phyloP scores from a whole-genome alignment of 2,329 filamentous ascomycete genomes.

The Tolypocladium nubicola region DNA sequence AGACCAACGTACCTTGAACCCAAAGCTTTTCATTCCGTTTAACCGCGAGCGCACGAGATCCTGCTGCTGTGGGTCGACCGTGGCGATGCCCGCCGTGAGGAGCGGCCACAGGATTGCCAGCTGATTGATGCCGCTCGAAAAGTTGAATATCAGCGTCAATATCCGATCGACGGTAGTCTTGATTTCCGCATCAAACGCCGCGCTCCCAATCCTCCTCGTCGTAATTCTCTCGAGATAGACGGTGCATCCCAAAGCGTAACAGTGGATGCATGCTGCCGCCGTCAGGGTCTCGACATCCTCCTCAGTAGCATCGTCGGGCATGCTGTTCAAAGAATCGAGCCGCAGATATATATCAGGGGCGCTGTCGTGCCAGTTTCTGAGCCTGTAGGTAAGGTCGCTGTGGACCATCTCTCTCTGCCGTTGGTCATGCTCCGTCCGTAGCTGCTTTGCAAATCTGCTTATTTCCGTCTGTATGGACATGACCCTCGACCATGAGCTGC shows the following conservation, averaged over 20 bases:
- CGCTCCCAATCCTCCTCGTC: slow-evolving; percentile 1
- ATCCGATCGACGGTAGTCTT: background rate
- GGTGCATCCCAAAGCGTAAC: slow-evolving; percentile 5
- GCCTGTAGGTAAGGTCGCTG: slow-evolving; percentile 3
- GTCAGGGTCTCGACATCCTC: slow-evolving; percentile 4
- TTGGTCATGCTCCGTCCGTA: background rate
- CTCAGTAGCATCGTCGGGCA: background rate
- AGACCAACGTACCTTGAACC: slow-evolving; percentile 1
- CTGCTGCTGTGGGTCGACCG: slow-evolving; percentile 1
- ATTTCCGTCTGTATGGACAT: slow-evolving; percentile 10
- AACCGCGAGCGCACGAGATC: background rate
- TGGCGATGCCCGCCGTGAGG: slow-evolving; percentile 3
- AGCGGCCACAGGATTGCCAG: slow-evolving; percentile 3
- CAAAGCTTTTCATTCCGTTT: slow-evolving; percentile 2
- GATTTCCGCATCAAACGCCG: slow-evolving; percentile 1
- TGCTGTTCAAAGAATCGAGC: background rate
- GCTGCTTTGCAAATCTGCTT: slow-evolving; percentile 5
- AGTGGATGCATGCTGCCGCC: slow-evolving; percentile 5
- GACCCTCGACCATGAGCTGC: slow-evolving; percentile 7
- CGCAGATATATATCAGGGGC: slow-evolving; percentile 4
- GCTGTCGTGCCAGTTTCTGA: slow-evolving; percentile 7
- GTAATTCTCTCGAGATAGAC: slow-evolving; percentile 7
- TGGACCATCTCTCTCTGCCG: slow-evolving; percentile 3
- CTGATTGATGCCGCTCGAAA: slow-evolving; percentile 3
- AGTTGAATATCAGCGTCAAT: slow-evolving; percentile 1